Percentiles rank a stretch among this genome's conserved stretches.
Evolutionary conservation across 495 filamentous ascomycete species (phyloP).

Genomic region (Aspergillus asperescens): DNA sequence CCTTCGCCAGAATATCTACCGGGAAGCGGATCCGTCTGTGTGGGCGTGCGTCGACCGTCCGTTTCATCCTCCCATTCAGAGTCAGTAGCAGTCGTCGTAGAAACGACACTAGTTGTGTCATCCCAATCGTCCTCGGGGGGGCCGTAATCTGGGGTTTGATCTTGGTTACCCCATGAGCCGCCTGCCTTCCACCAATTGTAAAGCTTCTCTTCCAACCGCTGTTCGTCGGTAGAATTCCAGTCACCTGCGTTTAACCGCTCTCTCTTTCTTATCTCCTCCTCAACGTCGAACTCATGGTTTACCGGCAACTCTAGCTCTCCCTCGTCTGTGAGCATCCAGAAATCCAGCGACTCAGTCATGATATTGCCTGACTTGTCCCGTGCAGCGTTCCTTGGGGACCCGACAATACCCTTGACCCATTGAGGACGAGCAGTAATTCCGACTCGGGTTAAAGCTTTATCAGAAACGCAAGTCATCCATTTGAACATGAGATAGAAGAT

Average conservation of each 20-base stretch:
- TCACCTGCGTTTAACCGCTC: conserved; percentile 33
- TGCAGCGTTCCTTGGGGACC: conserved; percentile 19
- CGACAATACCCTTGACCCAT: conserved; percentile 48
- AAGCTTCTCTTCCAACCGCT: conserved; percentile 62
- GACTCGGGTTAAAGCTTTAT: conserved; percentile 51
- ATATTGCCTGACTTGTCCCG: conserved; percentile 15
- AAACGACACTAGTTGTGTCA: conserved; percentile 74
- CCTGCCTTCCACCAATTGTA: conserved; percentile 77
- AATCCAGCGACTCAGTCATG: conserved; percentile 41
- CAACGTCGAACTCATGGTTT: conserved; percentile 67
- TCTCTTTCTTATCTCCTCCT: conserved; percentile 61
- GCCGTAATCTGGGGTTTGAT: conserved; percentile 67
- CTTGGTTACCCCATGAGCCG: conserved; percentile 76
- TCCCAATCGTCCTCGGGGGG: conserved; percentile 54
- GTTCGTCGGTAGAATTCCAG: conserved; percentile 48
- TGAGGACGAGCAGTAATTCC: conserved; percentile 59
- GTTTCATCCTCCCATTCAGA: conserved; percentile 54
- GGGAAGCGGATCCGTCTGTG: conserved; percentile 46
- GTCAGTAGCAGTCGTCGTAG: conserved; percentile 48
- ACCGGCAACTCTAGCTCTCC: conserved; percentile 53
- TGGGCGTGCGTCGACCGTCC: conserved; percentile 72
- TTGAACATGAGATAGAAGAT: conserved; percentile 62
- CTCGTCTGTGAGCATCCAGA: conserved; percentile 54
- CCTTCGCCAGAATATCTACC: conserved; percentile 45
- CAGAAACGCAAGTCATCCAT: conserved; percentile 50